These are phyloP conservation scores for Fusarium sp. DNA, from an alignment of 2,329 filamentous ascomycete species.

Conservation along the genomic window DNA sequence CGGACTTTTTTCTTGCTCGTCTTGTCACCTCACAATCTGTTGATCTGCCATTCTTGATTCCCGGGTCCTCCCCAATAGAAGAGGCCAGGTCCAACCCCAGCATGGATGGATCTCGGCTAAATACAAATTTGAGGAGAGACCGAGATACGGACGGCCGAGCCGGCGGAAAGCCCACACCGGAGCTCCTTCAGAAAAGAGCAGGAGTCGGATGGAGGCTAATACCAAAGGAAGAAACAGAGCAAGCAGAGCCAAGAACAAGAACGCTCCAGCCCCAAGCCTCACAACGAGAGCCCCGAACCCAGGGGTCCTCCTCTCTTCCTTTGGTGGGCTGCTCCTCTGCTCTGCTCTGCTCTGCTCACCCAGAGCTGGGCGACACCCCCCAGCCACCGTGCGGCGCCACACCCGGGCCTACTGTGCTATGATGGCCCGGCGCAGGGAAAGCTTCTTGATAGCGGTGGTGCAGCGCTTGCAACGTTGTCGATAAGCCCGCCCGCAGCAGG, in stretches of 20 bases:
- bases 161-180: constrained; percentile 29
- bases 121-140: constrained; percentile 43
- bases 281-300: constrained; percentile 16
- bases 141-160: constrained; percentile 48
- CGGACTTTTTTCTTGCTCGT: neutral
- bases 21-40: constrained; percentile 20
- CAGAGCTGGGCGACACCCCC: constrained; percentile 6
- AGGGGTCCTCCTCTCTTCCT: constrained; percentile 18
- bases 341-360: neutral
- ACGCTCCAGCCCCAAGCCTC: constrained; percentile 39
- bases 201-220: constrained; percentile 7
- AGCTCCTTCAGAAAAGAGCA: constrained; percentile 29
- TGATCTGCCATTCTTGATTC: constrained; percentile 12
- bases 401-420: constrained; percentile 35
- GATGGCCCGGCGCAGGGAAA: constrained; percentile 17
- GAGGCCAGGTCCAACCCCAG: constrained; percentile 28
- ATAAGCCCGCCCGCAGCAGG: constrained; percentile 13
- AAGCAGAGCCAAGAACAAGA: constrained; percentile 34
- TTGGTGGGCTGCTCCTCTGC: neutral
- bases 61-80: neutral
- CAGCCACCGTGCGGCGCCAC: constrained; percentile 28
- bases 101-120: constrained; percentile 40
- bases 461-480: constrained; percentile 32
- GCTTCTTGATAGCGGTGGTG: constrained; percentile 9
- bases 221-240: neutral